These are phyloP conservation scores for Linnemannia zychae DNA, from an alignment of 192 early-diverging fungal genomes.

Conservation along the genomic window DNA sequence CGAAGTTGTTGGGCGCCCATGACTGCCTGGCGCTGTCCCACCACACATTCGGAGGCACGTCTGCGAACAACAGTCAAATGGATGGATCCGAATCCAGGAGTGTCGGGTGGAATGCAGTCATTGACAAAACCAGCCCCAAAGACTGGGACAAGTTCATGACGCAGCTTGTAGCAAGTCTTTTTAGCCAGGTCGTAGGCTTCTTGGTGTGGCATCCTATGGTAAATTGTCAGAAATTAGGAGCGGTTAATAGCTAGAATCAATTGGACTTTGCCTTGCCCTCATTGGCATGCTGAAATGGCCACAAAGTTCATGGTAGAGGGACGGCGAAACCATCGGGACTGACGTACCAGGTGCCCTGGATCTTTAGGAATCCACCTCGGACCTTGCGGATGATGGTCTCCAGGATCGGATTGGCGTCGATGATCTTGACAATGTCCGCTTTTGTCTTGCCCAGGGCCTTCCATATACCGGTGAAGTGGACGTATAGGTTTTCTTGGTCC, in stretches of 20 bases:
- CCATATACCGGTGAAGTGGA: slow-evolving; percentile 74
- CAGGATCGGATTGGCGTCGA: slow-evolving; percentile 69
- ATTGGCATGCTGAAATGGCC: neutral
- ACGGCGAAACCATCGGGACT: neutral
- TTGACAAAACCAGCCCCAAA: slow-evolving; percentile 51
- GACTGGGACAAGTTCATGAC: slow-evolving; percentile 48
- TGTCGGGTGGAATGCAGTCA: slow-evolving; percentile 51
- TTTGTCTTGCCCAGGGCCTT: slow-evolving; percentile 71
- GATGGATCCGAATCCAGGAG: slow-evolving; percentile 48
- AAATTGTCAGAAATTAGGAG: too few relatives aligned
- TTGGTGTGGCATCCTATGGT: slow-evolving; percentile 48
- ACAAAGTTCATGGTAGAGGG: neutral
- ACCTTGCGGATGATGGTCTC: slow-evolving; percentile 67
- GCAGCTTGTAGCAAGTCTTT: slow-evolving; percentile 53
- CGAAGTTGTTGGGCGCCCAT: slow-evolving; percentile 47
- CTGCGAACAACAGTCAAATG: slow-evolving; percentile 43
- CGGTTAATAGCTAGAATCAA: too few relatives aligned
- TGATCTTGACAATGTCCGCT: slow-evolving; percentile 72
- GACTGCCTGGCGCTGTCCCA: slow-evolving; percentile 30
- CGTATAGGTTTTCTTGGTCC: slow-evolving; percentile 72
- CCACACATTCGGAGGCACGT: slow-evolving; percentile 50
- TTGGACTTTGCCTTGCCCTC: too few relatives aligned
- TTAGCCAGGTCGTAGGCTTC: slow-evolving; percentile 52
- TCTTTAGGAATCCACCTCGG: slow-evolving; percentile 71
- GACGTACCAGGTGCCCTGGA: slow-evolving; percentile 73